A percentile compares a stretch with the other conserved stretches of the same genome.
Evolutionary conservation across 2,329 filamentous ascomycete genomes (phyloP).

Genomic region (Chalaropsis thielavioides): DNA sequence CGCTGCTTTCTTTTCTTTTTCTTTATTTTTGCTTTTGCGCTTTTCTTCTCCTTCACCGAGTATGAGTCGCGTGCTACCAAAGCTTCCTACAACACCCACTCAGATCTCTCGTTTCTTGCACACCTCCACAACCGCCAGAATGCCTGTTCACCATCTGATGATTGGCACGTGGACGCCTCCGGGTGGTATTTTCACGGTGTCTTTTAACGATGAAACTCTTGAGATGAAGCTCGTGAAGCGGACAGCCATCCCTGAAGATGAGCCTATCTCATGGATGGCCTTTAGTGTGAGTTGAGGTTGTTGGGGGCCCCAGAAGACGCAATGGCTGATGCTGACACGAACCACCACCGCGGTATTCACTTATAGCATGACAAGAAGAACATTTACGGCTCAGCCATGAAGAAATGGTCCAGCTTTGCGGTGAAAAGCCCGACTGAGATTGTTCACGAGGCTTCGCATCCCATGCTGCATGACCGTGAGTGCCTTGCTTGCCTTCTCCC

Average conservation of each 20-base stretch:
- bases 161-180: constrained; percentile 84
- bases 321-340: background rate
- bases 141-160: constrained; percentile 78
- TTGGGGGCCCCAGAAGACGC: background rate
- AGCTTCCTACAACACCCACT: background rate
- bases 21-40: background rate
- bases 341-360: constrained; percentile 9
- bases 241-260: constrained; percentile 65
- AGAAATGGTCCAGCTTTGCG: constrained; percentile 76
- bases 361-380: constrained; percentile 61
- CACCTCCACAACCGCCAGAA: constrained; percentile 28
- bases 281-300: constrained; percentile 50
- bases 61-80: background rate
- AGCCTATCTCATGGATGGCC: constrained; percentile 89
- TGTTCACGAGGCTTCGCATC: constrained; percentile 56
- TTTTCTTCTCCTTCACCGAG: background rate
- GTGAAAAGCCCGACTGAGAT: constrained; percentile 66
- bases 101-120: background rate
- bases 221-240: constrained; percentile 63
- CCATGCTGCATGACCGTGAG: constrained; percentile 62
- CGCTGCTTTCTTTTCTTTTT: background rate
- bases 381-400: constrained; percentile 83
- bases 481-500: background rate
- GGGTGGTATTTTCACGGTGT: constrained; percentile 77
- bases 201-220: constrained; percentile 70